Evolutionary conservation across 2,329 filamentous ascomycete species (phyloP), one percentile per base, ranked within the genome.

Genomic region (Talaromyces sp.): DNA sequence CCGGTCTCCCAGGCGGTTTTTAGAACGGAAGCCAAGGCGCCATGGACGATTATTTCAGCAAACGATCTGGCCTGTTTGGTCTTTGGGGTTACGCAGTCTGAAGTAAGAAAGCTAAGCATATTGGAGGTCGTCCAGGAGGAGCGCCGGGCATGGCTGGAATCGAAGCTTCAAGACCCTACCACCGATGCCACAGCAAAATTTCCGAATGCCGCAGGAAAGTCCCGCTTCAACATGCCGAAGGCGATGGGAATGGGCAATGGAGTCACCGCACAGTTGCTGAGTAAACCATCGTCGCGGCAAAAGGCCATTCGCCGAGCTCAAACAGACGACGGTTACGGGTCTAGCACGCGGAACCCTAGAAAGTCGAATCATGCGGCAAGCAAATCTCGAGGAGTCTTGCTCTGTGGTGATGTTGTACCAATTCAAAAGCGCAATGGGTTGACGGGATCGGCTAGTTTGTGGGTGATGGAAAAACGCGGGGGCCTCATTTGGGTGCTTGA

Each of bases 1-100:
- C 92, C 92, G 8, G 90, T 91, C 49, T 90, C 93, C 5, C 95
- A 99, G 74, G 95, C 95, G 58, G 97, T 99, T 60, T 99, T 99
- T 73, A 96, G 93, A 8, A 99, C 95, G n/a, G 91, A 96, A 74
- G 84, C 90, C 14, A 87, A 89, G 64, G 85, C 91, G 9, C 95
- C 93, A 3, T 99, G 92, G 90, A 99, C 93, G 0, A 97, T 99
- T 62, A 84, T 97, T 58, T 91, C 95, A 3, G 95, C 95, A 55
- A 99, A 99, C 71, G 95, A 99, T 72, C 81, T 99, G 55, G 95
- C 95, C 19, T 99, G 95, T 75, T 81, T 99, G 50, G 89, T 98
- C n/a, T 99, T 98, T 77, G 95, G 95, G n/a, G 91, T 99, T 10
- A 96, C 93, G n/a, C 91, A 91, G 70, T 90, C 91, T 4, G 95